phyloP scores from a whole-genome alignment of 2,329 filamentous ascomycete genomes.

The Neurospora sp. region DNA sequence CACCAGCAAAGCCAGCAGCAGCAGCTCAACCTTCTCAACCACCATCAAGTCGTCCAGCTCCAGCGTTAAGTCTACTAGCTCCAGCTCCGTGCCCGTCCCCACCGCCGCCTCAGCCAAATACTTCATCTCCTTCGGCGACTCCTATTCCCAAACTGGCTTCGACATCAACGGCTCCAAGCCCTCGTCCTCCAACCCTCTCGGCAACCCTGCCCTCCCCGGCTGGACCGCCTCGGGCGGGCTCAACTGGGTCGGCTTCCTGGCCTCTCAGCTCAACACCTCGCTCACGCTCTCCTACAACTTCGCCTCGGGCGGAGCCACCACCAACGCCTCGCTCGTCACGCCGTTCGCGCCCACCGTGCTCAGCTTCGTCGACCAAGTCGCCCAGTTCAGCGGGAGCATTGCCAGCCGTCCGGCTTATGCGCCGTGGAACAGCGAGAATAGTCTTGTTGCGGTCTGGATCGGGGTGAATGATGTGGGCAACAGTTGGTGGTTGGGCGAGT shows the following conservation, averaged over 20 bases:
- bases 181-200: conserved; percentile 44
- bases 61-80: neutral
- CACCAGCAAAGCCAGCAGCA: conserved; percentile 1
- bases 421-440: conserved; percentile 33
- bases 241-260: conserved; percentile 40
- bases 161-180: conserved; percentile 39
- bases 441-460: conserved; percentile 42
- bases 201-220: conserved; percentile 47
- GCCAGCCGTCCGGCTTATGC: conserved; percentile 23
- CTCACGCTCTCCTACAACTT: conserved; percentile 38
- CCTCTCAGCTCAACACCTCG: conserved; percentile 31
- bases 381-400: conserved; percentile 28
- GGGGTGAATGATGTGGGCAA: conserved; percentile 48
- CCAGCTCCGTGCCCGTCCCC: neutral
- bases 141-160: conserved; percentile 51
- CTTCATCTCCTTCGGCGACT: conserved; percentile 33
- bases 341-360: conserved; percentile 38
- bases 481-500: conserved; percentile 35
- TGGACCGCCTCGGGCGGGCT: conserved; percentile 35
- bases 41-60: neutral
- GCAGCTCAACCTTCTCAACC: conserved; percentile 25
- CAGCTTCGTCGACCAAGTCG: conserved; percentile 43
- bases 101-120: conserved; percentile 19
- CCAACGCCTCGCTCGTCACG: conserved; percentile 36
- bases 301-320: conserved; percentile 40